Conservation (phyloP, 352 stramenopile species). For the Phytophthora pini region DNA sequence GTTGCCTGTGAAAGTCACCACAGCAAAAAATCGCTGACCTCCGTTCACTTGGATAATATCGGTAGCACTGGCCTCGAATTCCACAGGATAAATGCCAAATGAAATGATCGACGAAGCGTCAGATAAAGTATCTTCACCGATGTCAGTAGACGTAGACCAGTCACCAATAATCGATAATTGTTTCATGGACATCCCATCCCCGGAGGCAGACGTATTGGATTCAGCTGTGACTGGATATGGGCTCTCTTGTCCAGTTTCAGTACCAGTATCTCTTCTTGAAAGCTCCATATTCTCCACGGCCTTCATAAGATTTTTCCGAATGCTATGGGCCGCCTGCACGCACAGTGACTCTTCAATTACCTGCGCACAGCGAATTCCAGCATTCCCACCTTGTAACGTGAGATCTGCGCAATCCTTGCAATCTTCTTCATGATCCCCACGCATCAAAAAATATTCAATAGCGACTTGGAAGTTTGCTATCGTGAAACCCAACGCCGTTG, state of each 20-base stretch:
- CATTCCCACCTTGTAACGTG: conserved; percentile 17
- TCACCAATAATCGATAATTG: conserved; percentile 54
- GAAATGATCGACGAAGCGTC: not conserved
- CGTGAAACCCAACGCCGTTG: conserved; percentile 78
- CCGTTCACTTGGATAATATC: conserved; percentile 48
- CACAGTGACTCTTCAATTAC: conserved; percentile 39
- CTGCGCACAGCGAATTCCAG: conserved; percentile 21
- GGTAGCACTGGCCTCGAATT: conserved; percentile 19
- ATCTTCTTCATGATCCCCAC: conserved; percentile 36
- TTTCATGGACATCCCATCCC: conserved; percentile 11
- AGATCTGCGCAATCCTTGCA: conserved; percentile 31
- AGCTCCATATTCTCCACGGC: conserved; percentile 28
- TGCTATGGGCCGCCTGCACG: conserved; percentile 25
- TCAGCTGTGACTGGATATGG: not conserved
- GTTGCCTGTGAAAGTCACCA: conserved; percentile 44
- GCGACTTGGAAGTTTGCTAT: conserved; percentile 85
- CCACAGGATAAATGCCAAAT: conserved; percentile 24
- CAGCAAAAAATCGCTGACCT: conserved; percentile 70
- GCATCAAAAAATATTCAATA: conserved; percentile 77
- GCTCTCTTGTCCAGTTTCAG: conserved; percentile 25
- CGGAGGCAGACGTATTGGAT: not conserved
- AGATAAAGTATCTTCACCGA: not conserved
- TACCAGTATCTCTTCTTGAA: conserved; percentile 24
- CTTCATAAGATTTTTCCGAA: conserved; percentile 34
- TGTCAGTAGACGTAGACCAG: conserved; percentile 43